A percentile compares a stretch with the other conserved stretches of the same genome.
Conservation (phyloP, 805 yeast genomes). For the Millerago galiae region DNA sequence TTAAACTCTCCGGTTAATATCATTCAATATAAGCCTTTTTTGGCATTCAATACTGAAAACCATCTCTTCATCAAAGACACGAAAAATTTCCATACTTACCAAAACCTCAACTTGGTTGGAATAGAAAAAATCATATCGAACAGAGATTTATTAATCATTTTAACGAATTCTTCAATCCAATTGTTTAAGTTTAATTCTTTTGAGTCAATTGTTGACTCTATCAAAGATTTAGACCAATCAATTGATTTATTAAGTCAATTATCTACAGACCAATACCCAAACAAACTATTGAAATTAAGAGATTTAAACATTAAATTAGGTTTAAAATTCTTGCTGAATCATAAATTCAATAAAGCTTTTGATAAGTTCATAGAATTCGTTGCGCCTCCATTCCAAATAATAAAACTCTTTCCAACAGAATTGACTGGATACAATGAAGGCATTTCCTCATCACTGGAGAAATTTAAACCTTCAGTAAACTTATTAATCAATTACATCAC, state of each 20-base stretch:
- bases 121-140: conserved; percentile 1
- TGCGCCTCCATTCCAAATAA: conserved; percentile 53
- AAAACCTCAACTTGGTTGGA: conserved; percentile 23
- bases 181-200: not conserved
- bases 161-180: not conserved
- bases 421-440: conserved; percentile 17
- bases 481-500: conserved; percentile 36
- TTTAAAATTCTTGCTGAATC: conserved; percentile 24
- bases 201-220: conserved; percentile 1
- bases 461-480: not conserved
- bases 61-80: conserved; percentile 33
- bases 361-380: conserved; percentile 42
- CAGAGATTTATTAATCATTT: not conserved
- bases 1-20: conserved; percentile 3
- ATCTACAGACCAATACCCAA: conserved; percentile 20
- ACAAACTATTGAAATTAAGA: conserved; percentile 32
- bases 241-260: conserved; percentile 34
- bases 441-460: not conserved
- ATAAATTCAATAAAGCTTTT: conserved; percentile 32
- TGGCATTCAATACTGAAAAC: conserved; percentile 10
- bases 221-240: conserved; percentile 15
- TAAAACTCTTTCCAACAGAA: conserved; percentile 37
- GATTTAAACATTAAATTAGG: conserved; percentile 39
- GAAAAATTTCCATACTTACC: conserved; percentile 30
- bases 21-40: conserved; percentile 3